A percentile compares a stretch with the other conserved stretches of the same genome.
phyloP scores from a whole-genome alignment of 2,329 filamentous ascomycete species.

The Colletotrichum sp. region DNA sequence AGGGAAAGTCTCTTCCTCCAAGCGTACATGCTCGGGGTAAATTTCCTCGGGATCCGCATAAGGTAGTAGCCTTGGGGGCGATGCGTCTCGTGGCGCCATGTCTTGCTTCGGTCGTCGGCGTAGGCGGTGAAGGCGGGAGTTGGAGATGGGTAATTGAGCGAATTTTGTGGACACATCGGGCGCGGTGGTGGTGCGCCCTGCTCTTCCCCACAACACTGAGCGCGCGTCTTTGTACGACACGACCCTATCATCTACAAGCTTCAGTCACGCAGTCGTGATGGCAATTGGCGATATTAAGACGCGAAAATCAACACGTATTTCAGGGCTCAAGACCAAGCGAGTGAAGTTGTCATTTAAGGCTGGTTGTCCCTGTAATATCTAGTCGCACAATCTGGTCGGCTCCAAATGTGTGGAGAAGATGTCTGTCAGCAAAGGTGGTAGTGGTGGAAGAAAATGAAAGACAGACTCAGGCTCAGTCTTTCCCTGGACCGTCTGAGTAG shows the following conservation, averaged over 20 bases:
- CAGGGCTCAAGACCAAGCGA: background rate
- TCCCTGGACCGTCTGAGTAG: fast-evolving
- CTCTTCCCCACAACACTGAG: background rate
- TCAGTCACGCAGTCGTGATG: background rate
- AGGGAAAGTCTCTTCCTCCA: slow-evolving; percentile 29
- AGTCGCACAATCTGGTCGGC: background rate
- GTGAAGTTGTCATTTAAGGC: background rate
- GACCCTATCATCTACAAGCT: background rate
- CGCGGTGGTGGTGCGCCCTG: background rate
- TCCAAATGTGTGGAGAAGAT: background rate
- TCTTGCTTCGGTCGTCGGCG: background rate
- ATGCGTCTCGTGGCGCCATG: background rate
- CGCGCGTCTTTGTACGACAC: background rate
- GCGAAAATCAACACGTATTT: background rate
- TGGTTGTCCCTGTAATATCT: background rate
- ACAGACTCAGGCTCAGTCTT: background rate
- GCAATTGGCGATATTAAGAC: background rate
- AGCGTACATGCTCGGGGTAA: background rate
- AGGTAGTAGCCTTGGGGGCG: slow-evolving; percentile 2
- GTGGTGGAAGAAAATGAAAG: background rate
- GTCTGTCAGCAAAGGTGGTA: background rate
- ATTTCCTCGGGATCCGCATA: slow-evolving; percentile 10
- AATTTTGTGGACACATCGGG: background rate
- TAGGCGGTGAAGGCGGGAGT: background rate
- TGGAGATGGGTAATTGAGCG: background rate